phyloP scores from a whole-genome alignment of 768 basidiomycete species.

The Agrocybe chaxingu region DNA sequence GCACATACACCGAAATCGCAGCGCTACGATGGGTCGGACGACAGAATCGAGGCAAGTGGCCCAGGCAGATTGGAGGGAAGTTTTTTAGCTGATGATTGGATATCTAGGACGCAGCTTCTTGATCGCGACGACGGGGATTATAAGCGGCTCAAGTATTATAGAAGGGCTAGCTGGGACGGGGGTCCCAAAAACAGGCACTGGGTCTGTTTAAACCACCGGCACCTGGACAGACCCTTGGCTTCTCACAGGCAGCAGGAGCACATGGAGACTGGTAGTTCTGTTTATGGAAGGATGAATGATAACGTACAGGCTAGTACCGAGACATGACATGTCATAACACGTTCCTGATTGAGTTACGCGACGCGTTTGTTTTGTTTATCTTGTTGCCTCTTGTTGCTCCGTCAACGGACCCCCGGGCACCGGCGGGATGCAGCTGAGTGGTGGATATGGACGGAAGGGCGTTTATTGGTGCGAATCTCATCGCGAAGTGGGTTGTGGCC shows the following conservation, averaged over 20 bases:
- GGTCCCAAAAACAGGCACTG: conserved; percentile 37
- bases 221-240: conserved; percentile 5
- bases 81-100: conserved; percentile 12
- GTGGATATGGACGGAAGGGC: background rate
- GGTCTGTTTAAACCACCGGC: conserved; percentile 12
- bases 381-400: conserved; percentile 13
- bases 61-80: background rate
- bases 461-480: conserved; percentile 8
- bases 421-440: conserved; percentile 15
- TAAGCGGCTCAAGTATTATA: conserved; percentile 73
- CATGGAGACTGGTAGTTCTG: conserved; percentile 22
- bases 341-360: conserved; percentile 36
- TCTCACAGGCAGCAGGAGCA: conserved; percentile 22
- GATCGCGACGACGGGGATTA: conserved; percentile 88
- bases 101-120: conserved; percentile 77
- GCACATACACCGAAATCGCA: conserved; percentile 96
- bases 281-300: conserved; percentile 26
- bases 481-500: conserved; percentile 3
- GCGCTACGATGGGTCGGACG: conserved; percentile 90
- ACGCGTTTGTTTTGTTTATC: conserved; percentile 48
- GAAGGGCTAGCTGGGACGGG: conserved; percentile 55
- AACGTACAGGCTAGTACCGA: conserved; percentile 14
- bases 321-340: conserved; percentile 9
- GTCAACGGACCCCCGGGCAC: conserved; percentile 17
- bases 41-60: conserved; percentile 68